Conservation (phyloP, 148 eudicot species). For the Camellia lanceoleosa region DNA sequence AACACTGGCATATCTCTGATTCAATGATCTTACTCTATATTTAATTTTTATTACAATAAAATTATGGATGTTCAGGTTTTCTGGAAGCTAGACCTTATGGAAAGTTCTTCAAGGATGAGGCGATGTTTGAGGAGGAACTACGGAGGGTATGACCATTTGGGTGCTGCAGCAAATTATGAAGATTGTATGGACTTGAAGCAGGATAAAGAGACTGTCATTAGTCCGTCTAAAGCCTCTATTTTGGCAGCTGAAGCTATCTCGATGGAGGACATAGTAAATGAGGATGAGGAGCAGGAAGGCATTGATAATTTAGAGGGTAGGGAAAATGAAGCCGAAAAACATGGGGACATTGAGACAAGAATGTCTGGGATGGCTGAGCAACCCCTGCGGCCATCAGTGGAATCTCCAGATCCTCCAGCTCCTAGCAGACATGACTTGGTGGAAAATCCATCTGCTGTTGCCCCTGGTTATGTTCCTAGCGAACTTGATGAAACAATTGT, state of each 20-base stretch:
- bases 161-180: slow-evolving; percentile 90
- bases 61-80: slow-evolving; percentile 47
- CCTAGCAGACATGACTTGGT: slow-evolving; percentile 48
- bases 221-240: slow-evolving; percentile 68
- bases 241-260: slow-evolving; percentile 82
- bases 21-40: background rate
- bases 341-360: slow-evolving; percentile 45
- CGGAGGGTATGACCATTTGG: slow-evolving; percentile 74
- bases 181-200: slow-evolving; percentile 38
- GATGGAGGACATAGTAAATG: slow-evolving; percentile 50
- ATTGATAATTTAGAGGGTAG: slow-evolving; percentile 35
- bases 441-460: slow-evolving; percentile 55
- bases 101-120: slow-evolving; percentile 93
- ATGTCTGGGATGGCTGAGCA: slow-evolving; percentile 48
- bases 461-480: slow-evolving; percentile 90
- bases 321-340: slow-evolving; percentile 41
- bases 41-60: background rate
- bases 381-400: slow-evolving; percentile 38
- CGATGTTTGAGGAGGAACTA: slow-evolving; percentile 75
- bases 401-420: slow-evolving; percentile 42
- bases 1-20: background rate
- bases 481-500: slow-evolving; percentile 88
- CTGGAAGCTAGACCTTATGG: slow-evolving; percentile 91
- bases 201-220: slow-evolving; percentile 39
- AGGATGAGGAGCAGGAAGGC: slow-evolving; percentile 65